Base-by-base conservation (phyloP, 768 basidiomycete genomes). In the Xerocomus potaroensis region DNA sequence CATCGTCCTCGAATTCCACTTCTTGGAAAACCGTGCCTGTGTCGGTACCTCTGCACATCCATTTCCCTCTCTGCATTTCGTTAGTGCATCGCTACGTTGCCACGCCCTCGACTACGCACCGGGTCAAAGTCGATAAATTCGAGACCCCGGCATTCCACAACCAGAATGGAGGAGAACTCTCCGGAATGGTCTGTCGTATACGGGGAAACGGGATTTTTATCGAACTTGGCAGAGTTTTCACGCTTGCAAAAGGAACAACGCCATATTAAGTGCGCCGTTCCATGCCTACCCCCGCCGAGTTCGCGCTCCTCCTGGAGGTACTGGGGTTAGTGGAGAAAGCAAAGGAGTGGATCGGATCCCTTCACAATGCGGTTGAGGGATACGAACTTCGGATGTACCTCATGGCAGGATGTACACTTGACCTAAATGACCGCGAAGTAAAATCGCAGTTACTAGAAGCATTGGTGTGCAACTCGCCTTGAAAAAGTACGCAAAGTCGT, bases 91-190 rank as follows among this genome's bases (percentile, higher is more conserved):
- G 18, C 21, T 24, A 4, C 16, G 14, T 16, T 29, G 34, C 27
- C 29, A 22, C 3, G 21, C 32, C 24, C n/a, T 32, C 37, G 41
- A 30, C 21, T 18, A 56, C 74, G 41, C 59, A 88, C 90, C 57
- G 86, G 86, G 62, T 91, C 81, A 62, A 94, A 94, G 5, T 67
- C 79, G 7, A 72, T 73, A 51, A 94, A 87, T 61, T 95, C 91
- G 15, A 94, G 75, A 5, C 91, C 92, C 21, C 91, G 77, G 60
- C 91, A 95, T 55, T 95, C 91, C 32, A 95, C 69, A 3, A 75
- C 74, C 7, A 91, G 66, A 23, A 94, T 68, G 4, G 83, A 79
- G 1, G 75, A 76, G 39, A 83, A 82, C 38, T 79, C 73, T 8
- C 72, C 81, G 19, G 72, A 72, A 45, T 80, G 78, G 50, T 85